Evolutionary conservation across 2,329 filamentous ascomycete species (phyloP).

Genomic region (Aspergillus sp.): DNA sequence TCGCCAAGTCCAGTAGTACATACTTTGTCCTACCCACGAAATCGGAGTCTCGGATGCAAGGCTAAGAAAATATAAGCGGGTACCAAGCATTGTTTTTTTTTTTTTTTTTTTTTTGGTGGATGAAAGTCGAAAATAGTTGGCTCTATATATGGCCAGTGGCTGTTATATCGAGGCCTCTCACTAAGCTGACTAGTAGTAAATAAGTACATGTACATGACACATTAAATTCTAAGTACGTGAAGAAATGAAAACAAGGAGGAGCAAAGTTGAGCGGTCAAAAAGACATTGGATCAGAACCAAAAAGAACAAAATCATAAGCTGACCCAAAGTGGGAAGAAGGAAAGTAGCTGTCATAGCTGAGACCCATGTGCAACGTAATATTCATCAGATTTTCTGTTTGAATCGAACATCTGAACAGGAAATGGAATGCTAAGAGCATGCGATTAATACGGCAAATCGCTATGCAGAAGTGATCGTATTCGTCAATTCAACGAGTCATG

Average conservation of each 20-base stretch:
- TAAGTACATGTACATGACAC: conserved; percentile 16
- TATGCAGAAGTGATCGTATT: conserved; percentile 15
- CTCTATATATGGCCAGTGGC: conserved; percentile 13
- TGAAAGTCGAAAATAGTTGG: neutral
- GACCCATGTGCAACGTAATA: conserved; percentile 7
- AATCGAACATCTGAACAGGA: conserved; percentile 3
- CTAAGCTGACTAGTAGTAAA: conserved; percentile 3
- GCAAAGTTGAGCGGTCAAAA: neutral
- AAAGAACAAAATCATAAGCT: conserved; percentile 4
- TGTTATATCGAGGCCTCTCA: conserved; percentile 6
- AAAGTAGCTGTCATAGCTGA: neutral
- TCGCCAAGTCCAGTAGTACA: neutral
- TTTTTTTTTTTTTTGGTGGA: neutral
- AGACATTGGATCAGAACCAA: neutral
- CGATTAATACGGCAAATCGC: conserved; percentile 8
- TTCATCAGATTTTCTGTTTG: conserved; percentile 14
- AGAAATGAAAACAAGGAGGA: conserved; percentile 3
- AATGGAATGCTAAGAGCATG: conserved; percentile 1
- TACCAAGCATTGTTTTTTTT: neutral
- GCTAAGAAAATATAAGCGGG: neutral
- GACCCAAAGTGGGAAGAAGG: neutral
- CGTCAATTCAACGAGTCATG: conserved; percentile 18
- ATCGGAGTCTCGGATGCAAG: neutral
- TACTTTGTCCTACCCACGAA: neutral
- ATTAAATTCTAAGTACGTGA: conserved; percentile 14